Evolutionary conservation across 2,329 filamentous ascomycete genomes (phyloP).

Genomic region (Mariannaea elegans): DNA sequence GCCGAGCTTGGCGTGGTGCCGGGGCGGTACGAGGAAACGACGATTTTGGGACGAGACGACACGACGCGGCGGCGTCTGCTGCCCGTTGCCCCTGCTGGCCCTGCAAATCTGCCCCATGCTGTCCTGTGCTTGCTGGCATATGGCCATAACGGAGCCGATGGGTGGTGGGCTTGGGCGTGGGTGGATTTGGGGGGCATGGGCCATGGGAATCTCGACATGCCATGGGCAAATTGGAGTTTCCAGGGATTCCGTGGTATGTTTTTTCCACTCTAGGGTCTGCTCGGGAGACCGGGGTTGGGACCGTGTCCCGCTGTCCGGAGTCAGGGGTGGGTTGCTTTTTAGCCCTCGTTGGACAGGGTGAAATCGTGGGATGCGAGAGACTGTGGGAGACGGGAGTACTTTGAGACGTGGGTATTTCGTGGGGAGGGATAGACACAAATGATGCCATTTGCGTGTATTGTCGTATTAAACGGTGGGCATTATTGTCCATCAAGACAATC

Average conservation of each 20-base stretch:
- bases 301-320: conserved; percentile 18
- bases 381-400: not conserved
- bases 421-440: not conserved
- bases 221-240: conserved; percentile 33
- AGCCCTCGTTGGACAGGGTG: conserved; percentile 1
- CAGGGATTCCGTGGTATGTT: conserved; percentile 33
- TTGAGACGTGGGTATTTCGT: not conserved
- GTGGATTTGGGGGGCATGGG: conserved; percentile 15
- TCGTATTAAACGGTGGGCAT: not conserved
- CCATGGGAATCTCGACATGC: conserved; percentile 34
- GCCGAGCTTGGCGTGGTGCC: conserved; percentile 38
- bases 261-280: conserved; percentile 16
- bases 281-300: conserved; percentile 22
- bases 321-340: conserved; percentile 15
- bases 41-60: conserved; percentile 15
- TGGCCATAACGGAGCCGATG: conserved; percentile 16
- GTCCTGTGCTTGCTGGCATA: conserved; percentile 1
- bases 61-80: conserved; percentile 11
- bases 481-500: not conserved
- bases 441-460: not conserved
- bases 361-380: conserved; percentile 9
- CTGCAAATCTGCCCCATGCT: not conserved
- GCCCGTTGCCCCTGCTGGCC: conserved; percentile 9
- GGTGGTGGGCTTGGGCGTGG: conserved; percentile 1
- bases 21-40: conserved; percentile 24